Percentiles rank a stretch among this genome's conserved stretches.
These are phyloP conservation scores for Nigrospora osmanthi DNA, from an alignment of 2,329 filamentous ascomycete species.

Conservation along the genomic window DNA sequence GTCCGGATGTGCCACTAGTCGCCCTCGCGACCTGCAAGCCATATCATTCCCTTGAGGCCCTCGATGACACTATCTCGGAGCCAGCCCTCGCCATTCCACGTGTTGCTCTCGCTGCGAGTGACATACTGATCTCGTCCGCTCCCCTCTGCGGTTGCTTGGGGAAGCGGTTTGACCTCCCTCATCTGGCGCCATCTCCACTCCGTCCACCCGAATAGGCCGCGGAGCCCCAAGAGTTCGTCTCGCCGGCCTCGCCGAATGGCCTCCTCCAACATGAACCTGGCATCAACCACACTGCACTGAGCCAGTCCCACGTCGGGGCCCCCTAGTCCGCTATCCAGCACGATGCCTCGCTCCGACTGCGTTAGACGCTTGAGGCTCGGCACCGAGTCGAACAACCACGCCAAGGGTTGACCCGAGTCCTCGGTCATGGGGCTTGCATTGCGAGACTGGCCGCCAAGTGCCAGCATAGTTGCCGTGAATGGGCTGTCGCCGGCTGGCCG, in stretches of 20 bases:
- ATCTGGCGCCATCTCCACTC: conserved; percentile 29
- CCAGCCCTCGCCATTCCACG: conserved; percentile 39
- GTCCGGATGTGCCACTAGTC: background rate
- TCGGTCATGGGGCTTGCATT: conserved; percentile 19
- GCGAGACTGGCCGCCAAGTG: conserved; percentile 49
- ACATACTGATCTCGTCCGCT: conserved; percentile 5
- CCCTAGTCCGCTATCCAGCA: conserved; percentile 45
- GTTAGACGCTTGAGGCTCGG: conserved; percentile 42
- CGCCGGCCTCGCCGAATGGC: conserved; percentile 22
- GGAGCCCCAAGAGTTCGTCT: conserved; percentile 37
- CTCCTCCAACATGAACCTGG: conserved; percentile 57
- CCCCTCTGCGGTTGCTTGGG: conserved; percentile 4
- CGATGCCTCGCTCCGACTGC: conserved; percentile 57
- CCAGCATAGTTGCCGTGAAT: conserved; percentile 68
- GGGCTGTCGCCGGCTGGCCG: conserved; percentile 59
- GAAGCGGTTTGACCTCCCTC: conserved; percentile 8
- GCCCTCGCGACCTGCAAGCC: conserved; percentile 36
- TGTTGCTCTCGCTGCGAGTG: conserved; percentile 8
- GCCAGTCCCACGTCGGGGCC: conserved; percentile 38
- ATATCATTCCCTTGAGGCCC: conserved; percentile 45
- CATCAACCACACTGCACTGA: conserved; percentile 51
- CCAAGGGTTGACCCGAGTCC: conserved; percentile 42
- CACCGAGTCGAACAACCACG: conserved; percentile 66
- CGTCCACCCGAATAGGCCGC: conserved; percentile 49
- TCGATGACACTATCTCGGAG: conserved; percentile 47